A percentile compares a stretch with the other conserved stretches of the same genome.
These are phyloP conservation scores for Eruca vesicaria DNA, from an alignment of 441 rosid species.

Conservation along the genomic window DNA sequence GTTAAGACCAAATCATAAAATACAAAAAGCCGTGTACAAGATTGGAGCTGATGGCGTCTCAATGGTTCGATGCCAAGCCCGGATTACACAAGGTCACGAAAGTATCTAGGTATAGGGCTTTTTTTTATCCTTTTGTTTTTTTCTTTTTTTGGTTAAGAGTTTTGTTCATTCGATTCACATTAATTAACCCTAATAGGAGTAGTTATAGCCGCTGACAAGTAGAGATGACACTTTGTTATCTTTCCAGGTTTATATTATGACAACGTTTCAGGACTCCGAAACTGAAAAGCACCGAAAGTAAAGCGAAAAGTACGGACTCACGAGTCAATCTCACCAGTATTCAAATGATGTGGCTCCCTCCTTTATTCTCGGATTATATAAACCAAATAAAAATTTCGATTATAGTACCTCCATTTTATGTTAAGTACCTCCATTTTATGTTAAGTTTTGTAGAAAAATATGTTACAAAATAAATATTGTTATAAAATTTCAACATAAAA, in stretches of 20 bases:
- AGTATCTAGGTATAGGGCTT: neutral
- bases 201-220: neutral
- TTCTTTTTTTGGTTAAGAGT: neutral
- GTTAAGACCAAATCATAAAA: neutral
- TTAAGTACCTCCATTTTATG: too few relatives aligned
- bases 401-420: too few relatives aligned
- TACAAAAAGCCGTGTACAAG: neutral
- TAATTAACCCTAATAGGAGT: neutral
- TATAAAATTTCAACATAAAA: too few relatives aligned
- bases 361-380: neutral
- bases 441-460: too few relatives aligned
- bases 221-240: neutral
- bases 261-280: too few relatives aligned
- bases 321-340: neutral
- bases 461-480: too few relatives aligned
- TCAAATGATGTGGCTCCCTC: neutral
- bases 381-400: neutral
- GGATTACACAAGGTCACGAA: neutral
- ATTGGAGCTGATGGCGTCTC: neutral
- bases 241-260: neutral
- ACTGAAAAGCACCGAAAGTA: neutral
- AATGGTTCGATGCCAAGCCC: neutral
- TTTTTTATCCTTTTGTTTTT: neutral
- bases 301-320: neutral
- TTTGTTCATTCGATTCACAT: neutral